Evolutionary conservation across 345 rosid genomes (phyloP).

Genomic region (Lepidium sativum): DNA sequence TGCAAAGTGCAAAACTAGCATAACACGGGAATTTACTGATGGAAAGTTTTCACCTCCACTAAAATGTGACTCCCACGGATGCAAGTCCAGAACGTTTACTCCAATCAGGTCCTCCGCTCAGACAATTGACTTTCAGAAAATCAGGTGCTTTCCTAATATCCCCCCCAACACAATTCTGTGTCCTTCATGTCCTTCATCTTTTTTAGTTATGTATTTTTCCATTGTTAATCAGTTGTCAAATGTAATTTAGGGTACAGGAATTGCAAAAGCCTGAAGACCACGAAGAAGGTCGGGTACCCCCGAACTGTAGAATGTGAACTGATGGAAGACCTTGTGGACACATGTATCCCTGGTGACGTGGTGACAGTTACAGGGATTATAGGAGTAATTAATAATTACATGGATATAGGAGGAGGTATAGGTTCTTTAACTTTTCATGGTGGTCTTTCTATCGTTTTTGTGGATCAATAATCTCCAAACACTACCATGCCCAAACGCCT

Average conservation of each 20-base stretch:
- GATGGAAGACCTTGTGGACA: conserved; percentile 82
- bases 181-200: not conserved
- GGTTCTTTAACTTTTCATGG: not conserved
- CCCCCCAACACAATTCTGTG: not conserved
- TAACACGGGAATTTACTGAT: conserved; percentile 59
- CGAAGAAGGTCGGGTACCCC: conserved; percentile 97
- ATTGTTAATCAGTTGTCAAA: conserved; percentile 4
- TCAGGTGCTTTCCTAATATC: conserved; percentile 40
- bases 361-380: conserved; percentile 93
- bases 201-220: not conserved
- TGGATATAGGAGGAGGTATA: conserved; percentile 97
- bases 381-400: conserved; percentile 74
- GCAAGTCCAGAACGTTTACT: conserved; percentile 68
- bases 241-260: conserved; percentile 62
- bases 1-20: conserved; percentile 60
- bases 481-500: not conserved
- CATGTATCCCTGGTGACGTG: conserved; percentile 97
- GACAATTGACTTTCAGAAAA: conserved; percentile 86
- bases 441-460: not conserved
- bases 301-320: conserved; percentile 96
- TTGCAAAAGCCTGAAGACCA: conserved; percentile 68
- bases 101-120: conserved; percentile 75
- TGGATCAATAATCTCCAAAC: not conserved
- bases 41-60: conserved; percentile 88
- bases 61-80: conserved; percentile 62